These are phyloP conservation scores for Populus hybrid DNA, from an alignment of 441 rosid genomes.

Conservation along the genomic window DNA sequence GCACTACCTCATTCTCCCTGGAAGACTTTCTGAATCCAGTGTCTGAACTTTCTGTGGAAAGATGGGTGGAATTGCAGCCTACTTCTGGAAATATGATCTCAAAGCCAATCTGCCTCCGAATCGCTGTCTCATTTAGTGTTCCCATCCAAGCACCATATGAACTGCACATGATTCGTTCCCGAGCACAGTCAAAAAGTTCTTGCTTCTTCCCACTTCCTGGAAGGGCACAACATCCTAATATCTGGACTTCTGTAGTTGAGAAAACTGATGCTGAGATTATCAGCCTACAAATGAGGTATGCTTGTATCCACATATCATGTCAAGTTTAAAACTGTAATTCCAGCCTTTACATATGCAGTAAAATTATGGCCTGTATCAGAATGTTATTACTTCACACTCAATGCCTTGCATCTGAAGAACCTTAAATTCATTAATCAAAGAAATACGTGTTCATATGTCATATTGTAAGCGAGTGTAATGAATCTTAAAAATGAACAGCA, in stretches of 20 bases:
- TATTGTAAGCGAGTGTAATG: neutral
- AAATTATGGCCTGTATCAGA: neutral
- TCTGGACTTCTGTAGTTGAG: conserved; percentile 46
- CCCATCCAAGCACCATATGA: conserved; percentile 51
- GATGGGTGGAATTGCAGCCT: conserved; percentile 73
- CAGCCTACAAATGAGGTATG: conserved; percentile 77
- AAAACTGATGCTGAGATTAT: conserved; percentile 53
- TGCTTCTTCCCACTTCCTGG: conserved; percentile 49
- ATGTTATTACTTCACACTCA: neutral
- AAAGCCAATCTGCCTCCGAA: conserved; percentile 55
- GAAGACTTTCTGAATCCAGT: conserved; percentile 49
- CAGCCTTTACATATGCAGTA: conserved; percentile 1
- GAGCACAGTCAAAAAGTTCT: conserved; percentile 34
- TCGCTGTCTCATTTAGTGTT: conserved; percentile 64
- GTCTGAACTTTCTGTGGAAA: conserved; percentile 59
- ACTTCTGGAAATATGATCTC: conserved; percentile 33
- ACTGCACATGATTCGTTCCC: conserved; percentile 47
- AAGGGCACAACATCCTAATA: conserved; percentile 39
- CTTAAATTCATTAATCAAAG: neutral
- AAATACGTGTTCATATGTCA: neutral
- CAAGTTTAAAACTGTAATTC: neutral
- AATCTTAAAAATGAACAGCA: neutral
- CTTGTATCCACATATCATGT: conserved; percentile 16
- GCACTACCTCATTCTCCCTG: conserved; percentile 56
- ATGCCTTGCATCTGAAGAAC: neutral